Evolutionary conservation across 192 early-diverging fungal species (phyloP).

Genomic region (Phlyctochytrium planicorne): DNA sequence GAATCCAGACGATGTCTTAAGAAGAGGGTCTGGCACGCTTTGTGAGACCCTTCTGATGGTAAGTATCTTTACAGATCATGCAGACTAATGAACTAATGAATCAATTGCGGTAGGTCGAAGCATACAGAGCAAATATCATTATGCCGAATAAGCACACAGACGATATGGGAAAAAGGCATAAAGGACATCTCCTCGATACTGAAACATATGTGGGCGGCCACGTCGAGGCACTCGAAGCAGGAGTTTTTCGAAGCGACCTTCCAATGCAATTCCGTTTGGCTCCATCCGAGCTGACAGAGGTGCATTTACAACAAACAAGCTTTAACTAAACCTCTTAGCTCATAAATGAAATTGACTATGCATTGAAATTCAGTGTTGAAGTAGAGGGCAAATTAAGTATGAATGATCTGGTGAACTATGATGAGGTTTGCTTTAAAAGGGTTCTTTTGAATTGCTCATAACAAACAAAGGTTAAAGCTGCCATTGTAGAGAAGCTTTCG

Average conservation of each 20-base stretch:
- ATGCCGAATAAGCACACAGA: slow-evolving; percentile 98
- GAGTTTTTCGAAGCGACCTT: slow-evolving; percentile 94
- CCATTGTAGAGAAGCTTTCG: slow-evolving; percentile 65
- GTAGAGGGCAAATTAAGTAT: slow-evolving; percentile 75
- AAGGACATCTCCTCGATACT: slow-evolving; percentile 86
- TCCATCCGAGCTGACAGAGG: slow-evolving; percentile 71
- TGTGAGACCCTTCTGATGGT: slow-evolving; percentile 98
- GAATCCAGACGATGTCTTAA: slow-evolving; percentile 93
- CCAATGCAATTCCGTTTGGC: slow-evolving; percentile 79
- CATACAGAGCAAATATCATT: slow-evolving; percentile 81
- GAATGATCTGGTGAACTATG: slow-evolving; percentile 84
- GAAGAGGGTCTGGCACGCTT: slow-evolving; percentile 94
- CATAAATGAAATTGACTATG: slow-evolving; percentile 88
- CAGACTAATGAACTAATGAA: background rate
- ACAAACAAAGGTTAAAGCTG: slow-evolving; percentile 45
- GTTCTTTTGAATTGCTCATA: background rate
- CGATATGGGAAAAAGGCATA: slow-evolving; percentile 71
- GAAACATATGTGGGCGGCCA: slow-evolving; percentile 99
- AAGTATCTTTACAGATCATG: slow-evolving; percentile 16
- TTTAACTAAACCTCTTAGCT: slow-evolving; percentile 45
- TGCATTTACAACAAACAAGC: slow-evolving; percentile 14
- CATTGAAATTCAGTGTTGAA: slow-evolving; percentile 84
- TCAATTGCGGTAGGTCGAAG: slow-evolving; percentile 66
- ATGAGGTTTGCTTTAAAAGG: slow-evolving; percentile 66
- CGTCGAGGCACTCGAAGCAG: slow-evolving; percentile 98